Evolutionary conservation across 768 basidiomycete genomes (phyloP).

Genomic region (Epithele typhae): DNA sequence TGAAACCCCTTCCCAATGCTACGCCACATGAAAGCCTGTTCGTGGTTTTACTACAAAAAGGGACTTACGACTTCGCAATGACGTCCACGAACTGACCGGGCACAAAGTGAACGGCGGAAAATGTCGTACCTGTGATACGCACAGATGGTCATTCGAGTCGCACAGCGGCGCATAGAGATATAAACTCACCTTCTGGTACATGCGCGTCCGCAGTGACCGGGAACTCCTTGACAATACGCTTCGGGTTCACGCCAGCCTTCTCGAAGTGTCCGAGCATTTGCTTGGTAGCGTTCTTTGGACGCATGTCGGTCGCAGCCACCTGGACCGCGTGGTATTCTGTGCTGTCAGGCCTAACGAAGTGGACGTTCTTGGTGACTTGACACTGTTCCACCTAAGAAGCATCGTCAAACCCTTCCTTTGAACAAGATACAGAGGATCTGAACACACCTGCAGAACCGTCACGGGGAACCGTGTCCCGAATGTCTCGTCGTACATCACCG

Average conservation of each 20-base stretch:
- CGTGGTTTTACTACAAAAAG: too few species aligned
- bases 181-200: conserved; percentile 73
- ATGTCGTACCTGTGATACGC: conserved; percentile 65
- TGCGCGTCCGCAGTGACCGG: conserved; percentile 85
- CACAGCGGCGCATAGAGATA: not conserved
- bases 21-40: not conserved
- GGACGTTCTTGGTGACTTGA: conserved; percentile 81
- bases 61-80: conserved; percentile 71
- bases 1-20: conserved; percentile 98
- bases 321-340: conserved; percentile 90
- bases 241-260: conserved; percentile 77
- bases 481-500: conserved; percentile 86
- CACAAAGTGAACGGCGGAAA: conserved; percentile 93
- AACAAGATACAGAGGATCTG: too few species aligned
- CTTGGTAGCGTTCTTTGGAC: conserved; percentile 64
- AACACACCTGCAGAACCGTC: conserved; percentile 90
- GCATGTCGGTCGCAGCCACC: conserved; percentile 78
- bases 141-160: not conserved
- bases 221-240: conserved; percentile 85
- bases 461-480: conserved; percentile 86
- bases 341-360: conserved; percentile 56
- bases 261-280: conserved; percentile 89
- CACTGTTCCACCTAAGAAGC: conserved; percentile 71
- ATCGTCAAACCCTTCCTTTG: too few species aligned
- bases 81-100: conserved; percentile 97